These are phyloP conservation scores for Dipodascus geniculatus DNA, from an alignment of 805 yeast genomes.

Conservation along the genomic window DNA sequence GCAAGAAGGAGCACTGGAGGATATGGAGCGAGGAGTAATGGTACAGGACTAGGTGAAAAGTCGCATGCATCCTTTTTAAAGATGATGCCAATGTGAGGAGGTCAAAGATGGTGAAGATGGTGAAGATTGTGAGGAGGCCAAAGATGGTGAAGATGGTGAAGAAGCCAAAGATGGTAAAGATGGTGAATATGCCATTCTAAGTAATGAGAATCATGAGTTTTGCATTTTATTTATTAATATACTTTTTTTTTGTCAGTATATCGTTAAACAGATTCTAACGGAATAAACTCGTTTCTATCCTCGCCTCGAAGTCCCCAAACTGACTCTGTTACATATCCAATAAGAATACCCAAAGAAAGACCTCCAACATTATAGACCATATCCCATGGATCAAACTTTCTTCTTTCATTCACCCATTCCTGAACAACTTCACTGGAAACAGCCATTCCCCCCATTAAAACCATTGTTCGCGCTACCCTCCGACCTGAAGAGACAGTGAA, in stretches of 20 bases:
- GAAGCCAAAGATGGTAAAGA: not conserved
- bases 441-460: not conserved
- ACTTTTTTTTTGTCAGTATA: not conserved
- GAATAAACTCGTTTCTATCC: not conserved
- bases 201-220: not conserved
- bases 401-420: not conserved
- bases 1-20: not conserved
- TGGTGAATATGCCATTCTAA: not conserved
- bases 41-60: not conserved
- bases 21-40: not conserved
- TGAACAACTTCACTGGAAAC: not conserved
- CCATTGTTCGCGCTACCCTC: not conserved
- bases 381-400: not conserved
- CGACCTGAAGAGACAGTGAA: not conserved
- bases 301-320: not conserved
- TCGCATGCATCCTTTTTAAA: not conserved
- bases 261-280: not conserved
- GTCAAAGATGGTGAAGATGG: not conserved
- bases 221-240: not conserved
- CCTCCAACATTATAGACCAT: not conserved
- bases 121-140: not conserved
- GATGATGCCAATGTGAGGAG: not conserved
- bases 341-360: not conserved
- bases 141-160: not conserved
- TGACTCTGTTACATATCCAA: not conserved